These are phyloP conservation scores for Penium margaritaceum DNA, from an alignment of 139 green algal genomes.

Conservation along the genomic window DNA sequence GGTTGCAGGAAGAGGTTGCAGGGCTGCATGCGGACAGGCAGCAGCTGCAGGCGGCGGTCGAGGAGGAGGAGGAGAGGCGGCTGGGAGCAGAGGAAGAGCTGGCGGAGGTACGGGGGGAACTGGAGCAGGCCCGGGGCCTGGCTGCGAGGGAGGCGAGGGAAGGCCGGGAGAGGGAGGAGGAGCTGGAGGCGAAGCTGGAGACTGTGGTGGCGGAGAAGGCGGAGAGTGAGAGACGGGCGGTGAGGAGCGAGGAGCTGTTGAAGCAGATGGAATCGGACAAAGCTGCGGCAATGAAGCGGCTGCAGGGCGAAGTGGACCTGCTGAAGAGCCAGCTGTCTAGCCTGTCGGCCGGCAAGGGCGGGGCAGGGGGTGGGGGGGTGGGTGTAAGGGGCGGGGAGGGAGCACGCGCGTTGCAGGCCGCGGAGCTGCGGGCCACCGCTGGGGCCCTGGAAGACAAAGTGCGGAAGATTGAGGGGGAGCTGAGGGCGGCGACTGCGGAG, in stretches of 20 bases:
- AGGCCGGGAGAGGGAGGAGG: neutral
- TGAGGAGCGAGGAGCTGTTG: neutral
- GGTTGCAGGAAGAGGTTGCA: neutral
- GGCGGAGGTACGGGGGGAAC: neutral
- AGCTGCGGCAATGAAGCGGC: neutral
- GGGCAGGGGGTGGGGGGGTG: neutral
- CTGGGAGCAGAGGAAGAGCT: neutral
- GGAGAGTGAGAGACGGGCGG: neutral
- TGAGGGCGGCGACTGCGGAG: neutral
- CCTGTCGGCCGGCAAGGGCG: neutral
- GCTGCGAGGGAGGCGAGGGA: too few relatives aligned
- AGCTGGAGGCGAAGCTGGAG: slow-evolving; percentile 1
- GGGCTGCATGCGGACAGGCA: neutral
- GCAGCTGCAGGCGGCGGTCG: neutral
- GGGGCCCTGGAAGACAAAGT: slow-evolving; percentile 7
- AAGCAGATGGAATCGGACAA: neutral
- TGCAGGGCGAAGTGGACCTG: neutral
- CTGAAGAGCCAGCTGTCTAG: neutral
- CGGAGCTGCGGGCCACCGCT: neutral
- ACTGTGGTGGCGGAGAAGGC: neutral
- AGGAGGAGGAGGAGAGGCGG: neutral
- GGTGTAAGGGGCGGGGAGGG: too few relatives aligned
- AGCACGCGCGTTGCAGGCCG: too few relatives aligned
- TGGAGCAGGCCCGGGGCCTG: too few relatives aligned
- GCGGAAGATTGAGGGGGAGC: neutral